Evolutionary conservation across 2,329 filamentous ascomycete genomes (phyloP).

Genomic region (Diplodia intermedia): DNA sequence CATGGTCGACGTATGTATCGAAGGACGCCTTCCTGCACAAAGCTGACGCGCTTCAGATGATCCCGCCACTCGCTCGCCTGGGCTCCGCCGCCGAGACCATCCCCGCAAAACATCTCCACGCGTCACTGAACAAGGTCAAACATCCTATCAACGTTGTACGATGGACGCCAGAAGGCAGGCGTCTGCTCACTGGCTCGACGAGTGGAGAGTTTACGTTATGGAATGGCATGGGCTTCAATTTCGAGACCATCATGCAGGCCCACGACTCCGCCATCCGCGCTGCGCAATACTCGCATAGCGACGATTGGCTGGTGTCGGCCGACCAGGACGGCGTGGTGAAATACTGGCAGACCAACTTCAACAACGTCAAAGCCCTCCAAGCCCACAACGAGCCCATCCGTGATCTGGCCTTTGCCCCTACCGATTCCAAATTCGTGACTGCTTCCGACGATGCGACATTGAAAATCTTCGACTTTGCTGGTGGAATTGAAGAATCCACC

Average conservation of each 20-base stretch:
- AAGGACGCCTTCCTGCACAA: conserved; percentile 1
- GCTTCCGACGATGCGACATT: conserved; percentile 92
- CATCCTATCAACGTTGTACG: conserved; percentile 96
- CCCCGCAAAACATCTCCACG: conserved; percentile 93
- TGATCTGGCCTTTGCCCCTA: conserved; percentile 91
- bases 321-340: conserved; percentile 96
- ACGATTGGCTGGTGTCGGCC: conserved; percentile 95
- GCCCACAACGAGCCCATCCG: conserved; percentile 89
- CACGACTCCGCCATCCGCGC: conserved; percentile 88
- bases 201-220: conserved; percentile 98
- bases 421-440: conserved; percentile 94
- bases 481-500: conserved; percentile 80
- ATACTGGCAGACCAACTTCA: conserved; percentile 99
- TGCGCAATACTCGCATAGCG: conserved; percentile 87
- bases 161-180: conserved; percentile 95
- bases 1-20: conserved; percentile 76
- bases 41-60: conserved; percentile 65
- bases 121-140: conserved; percentile 98
- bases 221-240: conserved; percentile 99
- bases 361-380: conserved; percentile 94
- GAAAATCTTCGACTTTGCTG: conserved; percentile 96
- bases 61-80: conserved; percentile 79
- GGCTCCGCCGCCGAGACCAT: conserved; percentile 83
- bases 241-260: conserved; percentile 98
- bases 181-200: conserved; percentile 89